Evolutionary conservation across 1,284 basidiomycete species (phyloP).

Genomic region (Microbotryum lychnidis-dioicae): DNA sequence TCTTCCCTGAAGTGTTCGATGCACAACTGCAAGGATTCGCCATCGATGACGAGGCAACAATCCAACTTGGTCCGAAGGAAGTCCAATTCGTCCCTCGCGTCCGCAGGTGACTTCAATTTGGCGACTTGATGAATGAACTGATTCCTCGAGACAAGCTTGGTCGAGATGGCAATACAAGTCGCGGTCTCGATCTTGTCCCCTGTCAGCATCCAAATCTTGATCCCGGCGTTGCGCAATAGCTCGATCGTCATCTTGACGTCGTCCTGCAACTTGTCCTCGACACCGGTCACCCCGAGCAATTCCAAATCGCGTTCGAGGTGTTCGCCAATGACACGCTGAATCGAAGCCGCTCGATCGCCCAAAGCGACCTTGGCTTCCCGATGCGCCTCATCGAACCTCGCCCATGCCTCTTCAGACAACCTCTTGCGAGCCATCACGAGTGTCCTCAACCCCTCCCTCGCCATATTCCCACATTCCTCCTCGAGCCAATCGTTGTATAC

Average conservation of each 20-base stretch:
- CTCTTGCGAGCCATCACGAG: conserved; percentile 82
- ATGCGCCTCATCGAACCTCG: conserved; percentile 65
- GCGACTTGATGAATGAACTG: conserved; percentile 97
- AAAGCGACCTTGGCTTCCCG: conserved; percentile 67
- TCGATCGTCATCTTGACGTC: conserved; percentile 92
- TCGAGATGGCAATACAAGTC: conserved; percentile 94
- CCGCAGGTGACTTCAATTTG: conserved; percentile 76
- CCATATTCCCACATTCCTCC: conserved; percentile 98
- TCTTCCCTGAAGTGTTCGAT: conserved; percentile 82
- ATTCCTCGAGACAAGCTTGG: conserved; percentile 87
- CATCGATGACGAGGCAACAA: conserved; percentile 96
- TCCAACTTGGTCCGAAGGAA: conserved; percentile 91
- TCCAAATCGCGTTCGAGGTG: conserved; percentile 84
- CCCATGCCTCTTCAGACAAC: conserved; percentile 61
- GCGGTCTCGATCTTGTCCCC: conserved; percentile 99
- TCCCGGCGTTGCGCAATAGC: conserved; percentile 84
- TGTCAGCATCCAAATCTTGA: conserved; percentile 99
- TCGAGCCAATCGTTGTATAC: conserved; percentile 98
- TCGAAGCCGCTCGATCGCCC: conserved; percentile 72
- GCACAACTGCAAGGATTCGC: conserved; percentile 91
- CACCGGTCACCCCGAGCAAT: conserved; percentile 86
- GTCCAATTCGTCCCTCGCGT: conserved; percentile 82
- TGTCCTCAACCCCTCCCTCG: conserved; percentile 87
- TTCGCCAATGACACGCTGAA: conserved; percentile 62
- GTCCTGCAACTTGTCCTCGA: conserved; percentile 97